Evolutionary conservation across 2,329 filamentous ascomycete genomes (phyloP).

Genomic region (Colletotrichum shisoi): DNA sequence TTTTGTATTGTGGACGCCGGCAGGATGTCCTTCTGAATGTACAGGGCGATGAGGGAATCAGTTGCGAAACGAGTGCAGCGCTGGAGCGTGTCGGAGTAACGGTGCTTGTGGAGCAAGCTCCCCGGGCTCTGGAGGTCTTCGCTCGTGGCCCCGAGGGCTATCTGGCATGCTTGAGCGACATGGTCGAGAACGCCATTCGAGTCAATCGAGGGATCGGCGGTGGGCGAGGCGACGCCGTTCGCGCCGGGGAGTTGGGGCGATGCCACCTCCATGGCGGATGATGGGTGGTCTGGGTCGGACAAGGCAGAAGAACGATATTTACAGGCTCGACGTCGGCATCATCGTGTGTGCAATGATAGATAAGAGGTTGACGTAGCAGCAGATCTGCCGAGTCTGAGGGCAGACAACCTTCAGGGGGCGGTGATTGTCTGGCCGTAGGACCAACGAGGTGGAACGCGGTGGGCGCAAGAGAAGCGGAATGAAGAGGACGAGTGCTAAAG

Average conservation of each 20-base stretch:
- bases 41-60: conserved; percentile 86
- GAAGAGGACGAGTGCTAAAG: conserved; percentile 24
- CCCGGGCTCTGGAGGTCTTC: conserved; percentile 81
- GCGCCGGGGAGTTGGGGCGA: conserved; percentile 55
- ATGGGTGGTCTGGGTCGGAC: conserved; percentile 35
- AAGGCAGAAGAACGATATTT: conserved; percentile 38
- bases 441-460: conserved; percentile 19
- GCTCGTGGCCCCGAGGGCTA: conserved; percentile 76
- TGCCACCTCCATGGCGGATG: conserved; percentile 62
- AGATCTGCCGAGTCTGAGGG: conserved; percentile 29
- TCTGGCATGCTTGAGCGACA: conserved; percentile 72
- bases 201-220: conserved; percentile 67
- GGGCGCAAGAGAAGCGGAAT: conserved; percentile 22
- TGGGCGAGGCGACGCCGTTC: conserved; percentile 56
- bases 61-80: conserved; percentile 88
- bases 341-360: conserved; percentile 27
- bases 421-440: conserved; percentile 20
- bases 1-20: conserved; percentile 62
- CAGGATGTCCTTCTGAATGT: conserved; percentile 84
- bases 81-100: conserved; percentile 80
- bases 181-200: conserved; percentile 76
- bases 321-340: conserved; percentile 36
- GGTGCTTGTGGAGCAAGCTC: conserved; percentile 79
- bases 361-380: conserved; percentile 5
- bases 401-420: conserved; percentile 25